A percentile compares a stretch with the other conserved stretches of the same genome.
Evolutionary conservation across 148 eudicot genomes (phyloP).

Genomic region (Polygonum aviculare): DNA sequence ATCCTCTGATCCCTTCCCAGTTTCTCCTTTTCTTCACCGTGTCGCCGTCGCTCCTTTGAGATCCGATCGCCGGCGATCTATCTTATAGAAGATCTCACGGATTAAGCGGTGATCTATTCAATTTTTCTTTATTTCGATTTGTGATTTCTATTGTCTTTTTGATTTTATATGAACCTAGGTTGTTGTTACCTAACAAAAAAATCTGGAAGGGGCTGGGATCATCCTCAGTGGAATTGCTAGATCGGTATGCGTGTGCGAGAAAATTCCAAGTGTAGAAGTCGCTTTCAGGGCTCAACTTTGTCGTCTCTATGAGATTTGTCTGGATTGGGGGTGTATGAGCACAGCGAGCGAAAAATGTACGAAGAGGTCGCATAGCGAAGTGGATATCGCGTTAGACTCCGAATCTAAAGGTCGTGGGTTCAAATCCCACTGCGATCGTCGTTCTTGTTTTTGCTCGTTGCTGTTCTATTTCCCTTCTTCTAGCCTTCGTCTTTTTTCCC

Average conservation of each 20-base stretch:
- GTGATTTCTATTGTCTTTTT: background rate
- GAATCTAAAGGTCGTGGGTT: constrained; percentile 27
- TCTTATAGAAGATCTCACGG: background rate
- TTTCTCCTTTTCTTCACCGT: background rate
- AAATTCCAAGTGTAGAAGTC: background rate
- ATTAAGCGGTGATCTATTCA: background rate
- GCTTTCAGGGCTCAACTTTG: constrained; percentile 1
- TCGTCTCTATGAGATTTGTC: background rate
- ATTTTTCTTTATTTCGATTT: background rate
- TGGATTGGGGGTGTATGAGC: background rate
- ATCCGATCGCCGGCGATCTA: background rate
- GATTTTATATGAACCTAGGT: background rate
- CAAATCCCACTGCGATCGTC: constrained; percentile 24
- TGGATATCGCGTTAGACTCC: constrained; percentile 26
- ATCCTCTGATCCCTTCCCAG: background rate
- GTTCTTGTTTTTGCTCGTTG: background rate
- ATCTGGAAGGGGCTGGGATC: background rate
- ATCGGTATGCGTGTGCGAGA: background rate
- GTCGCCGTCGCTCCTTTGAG: background rate
- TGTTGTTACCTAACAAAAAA: background rate
- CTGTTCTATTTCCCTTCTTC: background rate
- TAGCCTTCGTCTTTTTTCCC: background rate
- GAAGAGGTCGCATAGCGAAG: constrained; percentile 21
- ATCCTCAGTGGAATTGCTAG: background rate
- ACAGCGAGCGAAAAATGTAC: background rate